phyloP scores from a whole-genome alignment of 352 stramenopile genomes.

The Phytophthora pisi region DNA sequence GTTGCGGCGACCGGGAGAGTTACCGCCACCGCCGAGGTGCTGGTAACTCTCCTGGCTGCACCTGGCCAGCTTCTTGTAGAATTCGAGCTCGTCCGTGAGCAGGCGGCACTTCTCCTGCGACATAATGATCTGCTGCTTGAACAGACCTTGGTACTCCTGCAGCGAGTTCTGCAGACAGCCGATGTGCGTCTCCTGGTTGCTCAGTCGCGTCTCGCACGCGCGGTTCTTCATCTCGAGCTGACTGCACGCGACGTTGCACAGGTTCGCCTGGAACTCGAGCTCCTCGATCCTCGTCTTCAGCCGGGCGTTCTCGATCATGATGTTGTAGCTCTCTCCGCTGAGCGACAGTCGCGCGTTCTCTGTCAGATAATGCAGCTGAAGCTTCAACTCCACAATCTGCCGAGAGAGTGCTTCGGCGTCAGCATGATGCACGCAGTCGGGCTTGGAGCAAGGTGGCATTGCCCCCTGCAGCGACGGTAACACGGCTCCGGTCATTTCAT shows the following conservation, averaged over 20 bases:
- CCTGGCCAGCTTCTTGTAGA: conserved; percentile 84
- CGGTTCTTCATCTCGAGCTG: conserved; percentile 77
- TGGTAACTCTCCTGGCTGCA: conserved; percentile 50
- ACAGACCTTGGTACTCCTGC: conserved; percentile 80
- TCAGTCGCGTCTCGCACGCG: conserved; percentile 66
- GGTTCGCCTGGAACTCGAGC: conserved; percentile 71
- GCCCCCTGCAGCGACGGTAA: conserved; percentile 10
- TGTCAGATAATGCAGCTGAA: conserved; percentile 73
- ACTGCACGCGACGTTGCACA: conserved; percentile 61
- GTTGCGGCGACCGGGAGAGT: conserved; percentile 29
- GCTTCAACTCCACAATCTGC: conserved; percentile 80
- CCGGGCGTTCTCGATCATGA: conserved; percentile 71
- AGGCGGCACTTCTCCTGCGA: conserved; percentile 80
- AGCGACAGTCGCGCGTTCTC: conserved; percentile 67
- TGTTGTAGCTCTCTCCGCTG: conserved; percentile 62
- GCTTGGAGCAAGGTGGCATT: conserved; percentile 24
- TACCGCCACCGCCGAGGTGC: conserved; percentile 24
- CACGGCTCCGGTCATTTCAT: background rate
- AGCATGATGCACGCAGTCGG: conserved; percentile 56
- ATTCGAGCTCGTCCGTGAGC: conserved; percentile 79
- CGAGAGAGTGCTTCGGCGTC: conserved; percentile 66
- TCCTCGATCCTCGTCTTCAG: conserved; percentile 78
- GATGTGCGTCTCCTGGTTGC: conserved; percentile 80
- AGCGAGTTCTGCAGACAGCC: conserved; percentile 76
- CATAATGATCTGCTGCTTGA: conserved; percentile 86